These are phyloP conservation scores for Avena atlantica DNA, from an alignment of 176 grass and related monocot species.

Conservation along the genomic window DNA sequence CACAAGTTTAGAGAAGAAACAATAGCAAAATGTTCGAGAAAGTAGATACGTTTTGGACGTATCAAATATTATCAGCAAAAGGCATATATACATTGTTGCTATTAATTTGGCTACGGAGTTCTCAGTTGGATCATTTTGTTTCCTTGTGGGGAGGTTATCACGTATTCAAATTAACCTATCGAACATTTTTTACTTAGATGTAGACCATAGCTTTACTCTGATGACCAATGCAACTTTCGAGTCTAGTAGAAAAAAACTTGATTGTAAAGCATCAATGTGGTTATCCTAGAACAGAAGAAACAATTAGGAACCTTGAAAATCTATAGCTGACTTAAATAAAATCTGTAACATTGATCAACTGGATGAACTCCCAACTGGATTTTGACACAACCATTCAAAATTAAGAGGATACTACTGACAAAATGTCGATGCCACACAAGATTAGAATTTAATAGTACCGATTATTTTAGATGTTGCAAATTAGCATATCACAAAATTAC, in stretches of 20 bases:
- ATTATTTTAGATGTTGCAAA: conserved; percentile 27
- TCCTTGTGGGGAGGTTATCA: background rate
- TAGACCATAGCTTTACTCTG: conserved; percentile 1
- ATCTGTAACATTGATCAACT: background rate
- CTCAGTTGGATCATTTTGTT: background rate
- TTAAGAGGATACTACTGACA: background rate
- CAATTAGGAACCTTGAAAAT: conserved; percentile 7
- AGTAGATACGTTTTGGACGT: too few relatives aligned
- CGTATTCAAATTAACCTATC: background rate
- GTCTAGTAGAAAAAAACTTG: conserved; percentile 19
- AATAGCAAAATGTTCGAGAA: too few relatives aligned
- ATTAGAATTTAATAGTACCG: background rate
- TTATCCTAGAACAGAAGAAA: conserved; percentile 47
- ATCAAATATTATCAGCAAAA: too few relatives aligned
- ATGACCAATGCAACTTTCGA: conserved; percentile 17
- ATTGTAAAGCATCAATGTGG: conserved; percentile 34
- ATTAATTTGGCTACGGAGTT: too few relatives aligned
- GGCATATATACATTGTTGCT: too few relatives aligned
- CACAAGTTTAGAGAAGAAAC: too few relatives aligned
- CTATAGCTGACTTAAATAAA: background rate
- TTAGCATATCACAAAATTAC: background rate
- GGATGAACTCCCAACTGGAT: background rate
- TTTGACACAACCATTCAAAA: conserved; percentile 26
- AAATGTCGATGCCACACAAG: background rate
- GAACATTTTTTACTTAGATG: background rate